phyloP scores from a whole-genome alignment of 345 rosid genomes.

The Arabidopsis thaliana region TAIR10.1 NC_003070.9:997001-997500 shows the following conservation, averaged over 20 bases:
- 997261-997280: constrained; percentile 85
- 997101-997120: background rate
- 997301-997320: background rate
- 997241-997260: constrained; percentile 87
- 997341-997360: constrained; percentile 1
- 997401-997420: constrained; percentile 52
- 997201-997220: constrained; percentile 78
- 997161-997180: constrained; percentile 55
- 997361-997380: constrained; percentile 20
- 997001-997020: background rate
- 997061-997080: background rate
- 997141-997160: background rate
- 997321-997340: background rate
- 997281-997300: constrained; percentile 32
- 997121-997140: constrained; percentile 20
- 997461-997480: constrained; percentile 89
- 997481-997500: constrained; percentile 81
- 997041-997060: background rate
- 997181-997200: constrained; percentile 97
- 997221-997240: constrained; percentile 65
- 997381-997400: constrained; percentile 16
- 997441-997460: constrained; percentile 96
- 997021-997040: background rate
- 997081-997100: background rate
- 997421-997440: constrained; percentile 96